These are phyloP conservation scores for Backusella westeae DNA, from an alignment of 192 early-diverging fungal species.

Conservation along the genomic window DNA sequence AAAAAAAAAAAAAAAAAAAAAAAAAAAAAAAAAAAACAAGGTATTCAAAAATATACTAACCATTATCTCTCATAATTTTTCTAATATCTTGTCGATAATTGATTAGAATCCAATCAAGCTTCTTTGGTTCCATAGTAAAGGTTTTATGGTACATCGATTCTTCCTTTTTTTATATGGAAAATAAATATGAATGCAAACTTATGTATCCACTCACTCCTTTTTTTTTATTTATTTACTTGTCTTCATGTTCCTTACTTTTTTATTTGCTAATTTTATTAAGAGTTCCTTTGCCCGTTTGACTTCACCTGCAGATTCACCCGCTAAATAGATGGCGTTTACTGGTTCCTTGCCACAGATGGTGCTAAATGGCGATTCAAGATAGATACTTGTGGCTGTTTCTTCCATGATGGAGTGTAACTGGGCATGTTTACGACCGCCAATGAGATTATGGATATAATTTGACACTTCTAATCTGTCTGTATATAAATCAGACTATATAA, in stretches of 20 bases:
- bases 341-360: slow-evolving; percentile 22
- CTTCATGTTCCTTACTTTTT: slow-evolving; percentile 30
- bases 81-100: slow-evolving; percentile 49
- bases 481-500: slow-evolving; percentile 17
- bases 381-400: slow-evolving; percentile 60
- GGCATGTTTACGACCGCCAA: slow-evolving; percentile 23
- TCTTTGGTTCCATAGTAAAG: slow-evolving; percentile 52
- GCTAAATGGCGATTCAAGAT: slow-evolving; percentile 63
- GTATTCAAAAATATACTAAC: slow-evolving; percentile 15
- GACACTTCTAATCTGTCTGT: slow-evolving; percentile 24
- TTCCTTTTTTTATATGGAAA: slow-evolving; percentile 37
- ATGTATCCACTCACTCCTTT: slow-evolving; percentile 42
- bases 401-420: slow-evolving; percentile 27
- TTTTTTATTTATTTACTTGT: slow-evolving; percentile 33
- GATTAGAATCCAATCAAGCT: slow-evolving; percentile 75
- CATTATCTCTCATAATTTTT: slow-evolving; percentile 75
- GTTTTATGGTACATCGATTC: slow-evolving; percentile 35
- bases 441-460: slow-evolving; percentile 23
- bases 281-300: slow-evolving; percentile 16
- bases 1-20: too few species aligned
- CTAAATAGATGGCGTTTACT: slow-evolving; percentile 17
- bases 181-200: slow-evolving; percentile 3
- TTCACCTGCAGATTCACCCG: slow-evolving; percentile 20
- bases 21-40: background rate
- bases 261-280: slow-evolving; percentile 23